Evolutionary conservation across 208 protist genomes (phyloP), one percentile per base, ranked within the genome.

Genomic region (Crithidia bombi): DNA sequence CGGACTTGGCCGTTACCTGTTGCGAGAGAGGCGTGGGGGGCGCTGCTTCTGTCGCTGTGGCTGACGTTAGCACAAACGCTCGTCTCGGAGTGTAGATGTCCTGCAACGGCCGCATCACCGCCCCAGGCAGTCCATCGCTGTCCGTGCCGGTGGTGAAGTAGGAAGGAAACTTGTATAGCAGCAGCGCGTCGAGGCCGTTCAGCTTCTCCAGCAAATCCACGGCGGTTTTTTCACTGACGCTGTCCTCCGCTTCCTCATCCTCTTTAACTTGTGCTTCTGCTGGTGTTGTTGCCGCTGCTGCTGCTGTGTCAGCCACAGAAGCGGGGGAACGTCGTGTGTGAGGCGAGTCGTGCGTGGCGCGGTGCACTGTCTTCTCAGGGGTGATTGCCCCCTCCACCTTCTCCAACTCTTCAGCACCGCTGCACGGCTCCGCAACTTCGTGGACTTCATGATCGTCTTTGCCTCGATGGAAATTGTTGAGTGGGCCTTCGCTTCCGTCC

Each of bases 131-230:
- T 6, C 75, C 79, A 26, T 78, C 68, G 10, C 35, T 46, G 38
- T 78, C 79, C 0, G 23, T 63, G 64, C 75, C 71, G 21, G 58
- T 63, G 33, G 57, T 55, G 39, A 82, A 82, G 65, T 76, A 82
- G 9, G 65, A 21, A 0, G 81, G 81, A 32, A 83, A 78, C 30
- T 66, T 58, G 44, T 51, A 39, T 32, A 83, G 55, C 21, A 87
- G 66, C 25, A 79, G 47, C 17, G 73, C 78, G 55, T 87, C 81
- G 11, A 87, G 67, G 1, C 35, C 57, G 58, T 75, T 75, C 5
- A 87, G 74, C 65, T 71, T 69, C 26, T 83, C 73, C 41, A 83
- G 43, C 26, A 87, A 50, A 11, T 54, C 57, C 12, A 58, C 25
- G 23, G 50, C 39, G 12, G 38, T 61, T 35, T 17, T 64, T 15